phyloP scores from a whole-genome alignment of 495 filamentous ascomycete species.

The Hyaloscypha hepaticicola region DNA sequence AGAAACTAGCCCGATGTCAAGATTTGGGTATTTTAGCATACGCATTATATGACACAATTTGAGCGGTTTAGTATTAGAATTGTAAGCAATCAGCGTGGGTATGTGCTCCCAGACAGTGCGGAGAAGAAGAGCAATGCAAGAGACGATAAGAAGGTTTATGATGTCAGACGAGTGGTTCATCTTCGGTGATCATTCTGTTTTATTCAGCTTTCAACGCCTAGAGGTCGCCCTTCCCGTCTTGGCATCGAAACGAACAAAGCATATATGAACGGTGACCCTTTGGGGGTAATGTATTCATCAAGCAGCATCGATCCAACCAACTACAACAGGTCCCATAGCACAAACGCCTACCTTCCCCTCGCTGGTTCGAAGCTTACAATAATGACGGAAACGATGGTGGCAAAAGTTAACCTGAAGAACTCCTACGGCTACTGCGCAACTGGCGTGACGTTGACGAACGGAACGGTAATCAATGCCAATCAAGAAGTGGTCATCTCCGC shows the following conservation, averaged over 20 bases:
- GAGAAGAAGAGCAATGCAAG: too few species aligned
- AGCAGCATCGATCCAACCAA: conserved; percentile 37
- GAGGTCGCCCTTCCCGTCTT: too few species aligned
- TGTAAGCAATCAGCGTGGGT: too few species aligned
- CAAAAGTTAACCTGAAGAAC: conserved; percentile 43
- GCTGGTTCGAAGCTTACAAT: conserved; percentile 46
- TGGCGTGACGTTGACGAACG: conserved; percentile 34
- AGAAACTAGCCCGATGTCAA: too few species aligned
- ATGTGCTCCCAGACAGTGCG: too few species aligned
- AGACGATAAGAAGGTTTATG: too few species aligned
- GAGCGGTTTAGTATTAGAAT: too few species aligned
- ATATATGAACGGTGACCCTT: conserved; percentile 38
- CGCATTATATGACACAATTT: too few species aligned
- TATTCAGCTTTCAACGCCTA: too few species aligned
- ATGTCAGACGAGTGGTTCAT: too few species aligned
- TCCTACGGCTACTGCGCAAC: conserved; percentile 27
- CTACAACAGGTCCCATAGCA: conserved; percentile 42
- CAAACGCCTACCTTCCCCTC: conserved; percentile 24
- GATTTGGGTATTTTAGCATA: too few species aligned
- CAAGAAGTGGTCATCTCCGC: conserved; percentile 33
- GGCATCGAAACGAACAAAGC: conserved; percentile 35
- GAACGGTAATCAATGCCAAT: conserved; percentile 18
- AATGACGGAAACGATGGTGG: conserved; percentile 45
- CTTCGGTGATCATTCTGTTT: too few species aligned
- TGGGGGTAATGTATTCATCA: conserved; percentile 41